Evolutionary conservation across 768 basidiomycete species (phyloP), one percentile per base, ranked within the genome.

Genomic region (Lentinula sp.): DNA sequence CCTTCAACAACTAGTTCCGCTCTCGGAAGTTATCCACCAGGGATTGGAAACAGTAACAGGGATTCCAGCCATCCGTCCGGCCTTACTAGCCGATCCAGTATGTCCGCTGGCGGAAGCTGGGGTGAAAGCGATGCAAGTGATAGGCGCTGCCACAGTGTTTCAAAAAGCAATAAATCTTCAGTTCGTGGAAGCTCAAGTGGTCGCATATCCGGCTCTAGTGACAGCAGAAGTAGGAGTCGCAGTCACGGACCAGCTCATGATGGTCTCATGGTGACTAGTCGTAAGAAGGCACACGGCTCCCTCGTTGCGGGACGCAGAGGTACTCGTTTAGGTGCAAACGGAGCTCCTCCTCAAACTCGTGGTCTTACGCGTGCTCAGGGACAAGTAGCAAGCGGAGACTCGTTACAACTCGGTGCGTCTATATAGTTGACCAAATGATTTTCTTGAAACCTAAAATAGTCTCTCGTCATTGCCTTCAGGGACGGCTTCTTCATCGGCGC

Each of bases 31-130:
- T 10, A 46, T 31, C 13, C 40, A 13, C 18, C 57, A 5, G 46
- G 16, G 18, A 37, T 35, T 2, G 7, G 32, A 32, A 39, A 32
- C 21, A 18, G 16, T 35, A 37, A n/a, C 21, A 23, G 21, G 6
- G 23, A 52, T 31, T 40, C 39, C 34, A 31, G 16, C 9, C 49
- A 59, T n/a, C 3, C 11, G n/a, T 15, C 51, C 9, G 18, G 50
- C 6, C 3, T 28, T 23, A 11, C 50, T 39, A 3, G 34, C 42
- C 59, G 53, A 66, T 23, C 59, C 63, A 11, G 69, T 65, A 61
- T 28, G 28, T 64, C 66, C 18, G 42, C 37, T 71, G 73, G 64
- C 70, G 68, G 58, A 76, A 76, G 70, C 74, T 75, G 55, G 63
- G 53, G 53, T 21, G 60, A 61, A 37, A 61, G 60, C 34, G 60